Evolutionary conservation across 2,329 filamentous ascomycete genomes (phyloP).

Genomic region (Colletotrichum simmondsii): DNA sequence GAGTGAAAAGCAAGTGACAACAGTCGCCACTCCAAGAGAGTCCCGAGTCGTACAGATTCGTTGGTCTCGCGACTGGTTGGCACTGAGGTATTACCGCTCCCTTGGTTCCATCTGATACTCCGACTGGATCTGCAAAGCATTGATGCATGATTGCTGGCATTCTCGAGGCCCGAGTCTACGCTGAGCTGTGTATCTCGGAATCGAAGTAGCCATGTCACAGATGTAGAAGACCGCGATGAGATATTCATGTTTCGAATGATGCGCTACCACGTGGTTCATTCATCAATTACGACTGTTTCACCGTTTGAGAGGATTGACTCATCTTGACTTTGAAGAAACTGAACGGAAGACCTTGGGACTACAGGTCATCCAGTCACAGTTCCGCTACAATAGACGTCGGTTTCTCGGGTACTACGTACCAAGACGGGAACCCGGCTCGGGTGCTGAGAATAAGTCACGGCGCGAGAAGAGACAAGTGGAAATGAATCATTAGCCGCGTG

Average conservation of each 20-base stretch:
- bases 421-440: not conserved
- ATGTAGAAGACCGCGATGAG: not conserved
- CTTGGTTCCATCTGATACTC: slow-evolving; percentile 8
- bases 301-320: not conserved
- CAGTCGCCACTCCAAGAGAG: not conserved
- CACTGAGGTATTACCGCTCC: not conserved
- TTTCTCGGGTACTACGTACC: no score
- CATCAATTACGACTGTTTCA: not conserved
- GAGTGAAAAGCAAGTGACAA: not conserved
- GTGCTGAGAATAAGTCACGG: not conserved
- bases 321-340: not conserved
- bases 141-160: not conserved
- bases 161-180: not conserved
- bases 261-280: not conserved
- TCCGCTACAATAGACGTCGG: not conserved
- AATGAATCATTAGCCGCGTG: not conserved
- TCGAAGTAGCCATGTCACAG: not conserved
- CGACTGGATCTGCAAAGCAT: slow-evolving; percentile 9
- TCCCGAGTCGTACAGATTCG: not conserved
- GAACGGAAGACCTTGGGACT: not conserved
- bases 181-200: not conserved
- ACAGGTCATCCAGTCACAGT: not conserved
- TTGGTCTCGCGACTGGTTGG: not conserved
- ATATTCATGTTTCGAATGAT: not conserved
- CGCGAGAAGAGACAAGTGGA: not conserved